These are phyloP conservation scores for Clonostachys solani DNA, from an alignment of 2,329 filamentous ascomycete species.

Conservation along the genomic window DNA sequence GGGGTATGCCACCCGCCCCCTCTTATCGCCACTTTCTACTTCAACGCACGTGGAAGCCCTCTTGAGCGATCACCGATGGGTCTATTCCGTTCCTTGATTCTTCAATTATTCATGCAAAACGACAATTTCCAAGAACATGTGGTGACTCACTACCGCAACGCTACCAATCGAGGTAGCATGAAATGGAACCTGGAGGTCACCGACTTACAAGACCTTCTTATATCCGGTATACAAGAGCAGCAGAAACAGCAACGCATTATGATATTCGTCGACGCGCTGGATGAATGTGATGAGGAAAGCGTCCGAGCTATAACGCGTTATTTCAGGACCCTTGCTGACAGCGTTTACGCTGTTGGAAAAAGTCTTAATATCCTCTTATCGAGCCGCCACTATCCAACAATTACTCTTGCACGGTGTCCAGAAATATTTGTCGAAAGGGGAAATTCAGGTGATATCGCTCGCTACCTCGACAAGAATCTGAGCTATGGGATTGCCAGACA, in stretches of 20 bases:
- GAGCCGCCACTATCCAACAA: no score
- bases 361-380: no score
- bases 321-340: conserved; percentile 11
- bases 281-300: conserved; percentile 20
- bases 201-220: no score
- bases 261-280: conserved; percentile 26
- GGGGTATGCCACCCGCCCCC: no score
- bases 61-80: conserved; percentile 24
- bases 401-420: no score
- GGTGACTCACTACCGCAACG: conserved; percentile 6
- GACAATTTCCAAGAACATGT: conserved; percentile 12
- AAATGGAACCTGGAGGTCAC: conserved; percentile 10
- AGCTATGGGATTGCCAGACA: no score
- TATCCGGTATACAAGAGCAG: no score
- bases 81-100: conserved; percentile 25
- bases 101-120: conserved; percentile 20
- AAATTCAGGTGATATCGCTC: no score
- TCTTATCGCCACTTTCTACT: conserved; percentile 27
- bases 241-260: conserved; percentile 10
- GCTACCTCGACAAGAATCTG: no score
- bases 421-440: no score
- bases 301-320: conserved; percentile 9
- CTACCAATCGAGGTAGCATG: conserved; percentile 8
- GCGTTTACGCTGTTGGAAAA: no score
- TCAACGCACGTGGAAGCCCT: conserved; percentile 20